These are phyloP conservation scores for Kalanchoe fedtschenkoi DNA, from an alignment of 164 flowering plant genomes.

Conservation along the genomic window DNA sequence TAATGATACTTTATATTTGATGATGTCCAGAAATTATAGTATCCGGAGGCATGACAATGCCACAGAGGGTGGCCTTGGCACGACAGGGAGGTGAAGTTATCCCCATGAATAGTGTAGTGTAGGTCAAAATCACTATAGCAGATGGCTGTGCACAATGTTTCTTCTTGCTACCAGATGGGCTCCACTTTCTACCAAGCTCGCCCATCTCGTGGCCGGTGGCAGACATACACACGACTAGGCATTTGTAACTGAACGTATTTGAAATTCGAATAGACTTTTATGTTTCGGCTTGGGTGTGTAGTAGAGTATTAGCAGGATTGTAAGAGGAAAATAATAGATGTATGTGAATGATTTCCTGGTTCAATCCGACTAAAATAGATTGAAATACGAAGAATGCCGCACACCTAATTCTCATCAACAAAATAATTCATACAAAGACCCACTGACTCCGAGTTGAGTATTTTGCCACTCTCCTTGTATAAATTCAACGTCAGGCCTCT, in stretches of 20 bases:
- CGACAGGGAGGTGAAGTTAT: conserved; percentile 3
- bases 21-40: conserved; percentile 50
- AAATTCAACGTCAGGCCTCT: too few relatives aligned
- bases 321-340: too few relatives aligned
- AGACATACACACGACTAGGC: not conserved
- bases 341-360: too few relatives aligned
- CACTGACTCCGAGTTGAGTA: too few relatives aligned
- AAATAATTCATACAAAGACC: too few relatives aligned
- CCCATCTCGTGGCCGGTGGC: not conserved
- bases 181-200: not conserved
- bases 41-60: conserved; percentile 79
- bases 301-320: too few relatives aligned
- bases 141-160: not conserved
- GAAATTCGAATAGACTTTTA: not conserved
- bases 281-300: too few relatives aligned
- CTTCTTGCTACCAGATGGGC: not conserved
- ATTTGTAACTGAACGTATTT: not conserved
- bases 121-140: not conserved
- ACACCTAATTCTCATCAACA: too few relatives aligned
- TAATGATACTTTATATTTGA: conserved; percentile 6
- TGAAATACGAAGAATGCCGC: too few relatives aligned
- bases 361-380: too few relatives aligned
- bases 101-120: conserved; percentile 2
- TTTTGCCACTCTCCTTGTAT: too few relatives aligned
- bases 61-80: conserved; percentile 21